Evolutionary conservation across 2,329 filamentous ascomycete species (phyloP).

Genomic region (Didymosphaeria variabile): DNA sequence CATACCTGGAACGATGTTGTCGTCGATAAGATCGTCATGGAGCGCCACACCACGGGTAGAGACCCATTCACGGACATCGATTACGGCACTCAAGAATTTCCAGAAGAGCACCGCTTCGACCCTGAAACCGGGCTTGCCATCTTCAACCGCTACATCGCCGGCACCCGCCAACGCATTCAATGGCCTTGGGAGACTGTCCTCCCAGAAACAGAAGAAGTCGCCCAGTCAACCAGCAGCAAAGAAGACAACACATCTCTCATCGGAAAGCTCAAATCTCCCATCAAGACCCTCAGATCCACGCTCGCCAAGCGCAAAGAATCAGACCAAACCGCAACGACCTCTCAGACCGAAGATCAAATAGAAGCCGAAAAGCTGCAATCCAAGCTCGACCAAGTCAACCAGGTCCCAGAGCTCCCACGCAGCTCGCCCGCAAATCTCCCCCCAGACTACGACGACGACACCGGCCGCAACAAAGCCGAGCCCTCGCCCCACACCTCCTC

Average conservation of each 20-base stretch:
- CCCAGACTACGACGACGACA: slow-evolving; percentile 67
- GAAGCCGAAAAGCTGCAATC: slow-evolving; percentile 17
- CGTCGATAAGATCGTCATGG: slow-evolving; percentile 43
- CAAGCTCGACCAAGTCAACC: slow-evolving; percentile 25
- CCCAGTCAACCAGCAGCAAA: background rate
- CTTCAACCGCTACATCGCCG: slow-evolving; percentile 48
- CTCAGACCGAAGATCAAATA: slow-evolving; percentile 19
- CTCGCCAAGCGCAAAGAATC: slow-evolving; percentile 1
- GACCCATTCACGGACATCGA: slow-evolving; percentile 43
- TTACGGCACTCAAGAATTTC: slow-evolving; percentile 36
- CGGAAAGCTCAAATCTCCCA: slow-evolving; percentile 1
- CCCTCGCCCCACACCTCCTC: slow-evolving; percentile 51
- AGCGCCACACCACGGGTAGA: slow-evolving; percentile 42
- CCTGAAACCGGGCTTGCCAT: slow-evolving; percentile 38
- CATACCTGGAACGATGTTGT: slow-evolving; percentile 63
- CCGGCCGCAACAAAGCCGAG: slow-evolving; percentile 53
- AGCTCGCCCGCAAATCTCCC: slow-evolving; percentile 12
- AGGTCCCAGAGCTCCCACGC: slow-evolving; percentile 1
- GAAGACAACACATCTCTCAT: background rate
- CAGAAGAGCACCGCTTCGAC: slow-evolving; percentile 41
- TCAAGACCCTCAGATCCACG: background rate
- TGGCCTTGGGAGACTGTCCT: slow-evolving; percentile 42
- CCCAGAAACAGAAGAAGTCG: background rate
- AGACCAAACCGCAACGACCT: slow-evolving; percentile 16
- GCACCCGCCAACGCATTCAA: slow-evolving; percentile 40